Percentiles rank a stretch among this genome's conserved stretches.
These are phyloP conservation scores for Saposhnikovia divaricata DNA, from an alignment of 129 eudicot genomes.

Conservation along the genomic window DNA sequence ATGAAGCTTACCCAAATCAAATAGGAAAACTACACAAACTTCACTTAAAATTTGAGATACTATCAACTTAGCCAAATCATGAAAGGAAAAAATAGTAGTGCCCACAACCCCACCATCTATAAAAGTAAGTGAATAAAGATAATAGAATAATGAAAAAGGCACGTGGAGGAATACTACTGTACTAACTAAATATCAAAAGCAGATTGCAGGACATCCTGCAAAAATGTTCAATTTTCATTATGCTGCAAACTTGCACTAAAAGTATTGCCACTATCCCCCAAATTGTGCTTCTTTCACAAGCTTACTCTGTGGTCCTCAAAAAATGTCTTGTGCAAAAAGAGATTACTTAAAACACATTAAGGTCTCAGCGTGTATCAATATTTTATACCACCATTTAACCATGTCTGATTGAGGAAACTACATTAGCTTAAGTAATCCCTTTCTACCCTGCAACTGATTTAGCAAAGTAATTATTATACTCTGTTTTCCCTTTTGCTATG, in stretches of 20 bases:
- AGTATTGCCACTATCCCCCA: neutral
- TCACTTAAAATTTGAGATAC: neutral
- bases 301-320: neutral
- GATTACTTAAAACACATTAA: neutral
- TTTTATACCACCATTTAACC: neutral
- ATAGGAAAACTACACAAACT: neutral
- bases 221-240: neutral
- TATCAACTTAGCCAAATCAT: neutral
- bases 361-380: neutral
- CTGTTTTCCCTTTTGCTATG: neutral
- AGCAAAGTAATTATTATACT: neutral
- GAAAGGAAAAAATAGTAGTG: neutral
- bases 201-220: conserved; percentile 1
- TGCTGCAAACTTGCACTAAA: neutral
- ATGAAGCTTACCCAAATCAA: neutral
- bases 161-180: neutral
- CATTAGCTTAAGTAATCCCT: neutral
- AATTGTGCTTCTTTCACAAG: neutral
- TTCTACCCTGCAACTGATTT: neutral
- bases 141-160: neutral
- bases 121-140: neutral
- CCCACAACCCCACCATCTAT: neutral
- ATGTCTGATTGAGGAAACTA: neutral
- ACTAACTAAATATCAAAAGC: neutral
- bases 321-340: neutral